Evolutionary conservation across 768 basidiomycete species (phyloP).

Genomic region (Amanita jacksonii): DNA sequence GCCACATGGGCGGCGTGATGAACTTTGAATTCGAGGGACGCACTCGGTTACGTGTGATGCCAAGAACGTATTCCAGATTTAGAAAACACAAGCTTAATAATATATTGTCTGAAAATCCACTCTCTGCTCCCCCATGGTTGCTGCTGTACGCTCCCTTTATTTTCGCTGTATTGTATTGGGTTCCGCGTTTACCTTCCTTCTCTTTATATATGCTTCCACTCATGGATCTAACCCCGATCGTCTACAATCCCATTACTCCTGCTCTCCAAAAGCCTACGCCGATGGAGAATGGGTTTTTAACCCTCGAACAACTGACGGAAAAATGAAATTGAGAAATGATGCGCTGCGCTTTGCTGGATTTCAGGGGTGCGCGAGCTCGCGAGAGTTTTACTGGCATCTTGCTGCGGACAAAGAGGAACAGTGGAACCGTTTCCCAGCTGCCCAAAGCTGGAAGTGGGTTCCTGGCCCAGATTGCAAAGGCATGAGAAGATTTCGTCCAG

Average conservation of each 20-base stretch:
- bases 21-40: constrained; percentile 45
- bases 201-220: constrained; percentile 19
- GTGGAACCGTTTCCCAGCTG: constrained; percentile 44
- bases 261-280: constrained; percentile 24
- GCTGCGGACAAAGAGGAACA: constrained; percentile 37
- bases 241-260: constrained; percentile 8
- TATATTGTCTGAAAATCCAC: not conserved
- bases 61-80: not conserved
- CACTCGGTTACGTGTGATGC: too few relatives aligned
- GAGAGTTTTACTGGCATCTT: constrained; percentile 58
- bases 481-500: constrained; percentile 29
- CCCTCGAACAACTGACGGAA: constrained; percentile 18
- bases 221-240: constrained; percentile 1
- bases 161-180: constrained; percentile 15
- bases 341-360: constrained; percentile 46
- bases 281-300: constrained; percentile 24
- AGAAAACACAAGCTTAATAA: too few relatives aligned
- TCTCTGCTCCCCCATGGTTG: constrained; percentile 10
- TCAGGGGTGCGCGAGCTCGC: constrained; percentile 50
- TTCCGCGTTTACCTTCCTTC: constrained; percentile 13
- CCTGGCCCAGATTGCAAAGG: constrained; percentile 35
- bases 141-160: constrained; percentile 14
- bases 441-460: constrained; percentile 43
- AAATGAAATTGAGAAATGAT: constrained; percentile 22
- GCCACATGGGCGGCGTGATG: constrained; percentile 33